These are phyloP conservation scores for Quercus glauca DNA, from an alignment of 306 rosid genomes.

Conservation along the genomic window DNA sequence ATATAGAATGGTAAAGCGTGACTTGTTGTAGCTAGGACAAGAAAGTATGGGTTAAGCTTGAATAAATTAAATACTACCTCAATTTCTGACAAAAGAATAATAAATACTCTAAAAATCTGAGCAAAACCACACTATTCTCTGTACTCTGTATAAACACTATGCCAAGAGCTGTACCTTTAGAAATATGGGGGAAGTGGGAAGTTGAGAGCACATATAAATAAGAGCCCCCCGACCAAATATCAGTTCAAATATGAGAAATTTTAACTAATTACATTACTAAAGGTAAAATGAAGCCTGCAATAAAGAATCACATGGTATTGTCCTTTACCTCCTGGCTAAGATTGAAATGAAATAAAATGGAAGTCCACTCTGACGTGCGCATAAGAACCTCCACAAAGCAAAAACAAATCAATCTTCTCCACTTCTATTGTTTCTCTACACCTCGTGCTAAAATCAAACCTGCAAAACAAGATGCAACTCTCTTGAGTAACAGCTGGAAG, in stretches of 20 bases:
- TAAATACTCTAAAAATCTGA: conserved; percentile 8
- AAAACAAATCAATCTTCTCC: conserved; percentile 18
- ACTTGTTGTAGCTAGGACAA: background rate
- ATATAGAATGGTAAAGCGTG: too few relatives aligned
- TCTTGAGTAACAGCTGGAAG: conserved; percentile 16
- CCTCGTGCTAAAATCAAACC: conserved; percentile 30
- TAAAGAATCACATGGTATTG: background rate
- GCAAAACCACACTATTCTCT: conserved; percentile 8
- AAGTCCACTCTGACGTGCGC: conserved; percentile 13
- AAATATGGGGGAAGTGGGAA: background rate
- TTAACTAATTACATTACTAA: conserved; percentile 48
- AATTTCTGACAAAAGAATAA: conserved; percentile 24
- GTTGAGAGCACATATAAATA: background rate
- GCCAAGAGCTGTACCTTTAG: background rate
- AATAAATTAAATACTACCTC: background rate
- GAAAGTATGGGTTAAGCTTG: background rate
- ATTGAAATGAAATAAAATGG: conserved; percentile 29
- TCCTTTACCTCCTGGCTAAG: conserved; percentile 22
- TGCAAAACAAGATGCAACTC: conserved; percentile 31
- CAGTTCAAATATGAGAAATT: background rate
- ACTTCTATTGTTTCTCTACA: conserved; percentile 19
- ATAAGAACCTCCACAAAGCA: conserved; percentile 20
- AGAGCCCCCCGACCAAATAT: conserved; percentile 4
- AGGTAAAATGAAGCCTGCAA: conserved; percentile 22
- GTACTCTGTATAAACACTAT: background rate